These are phyloP conservation scores for Zelonia costaricensis DNA, from an alignment of 208 protist species.

Conservation along the genomic window DNA sequence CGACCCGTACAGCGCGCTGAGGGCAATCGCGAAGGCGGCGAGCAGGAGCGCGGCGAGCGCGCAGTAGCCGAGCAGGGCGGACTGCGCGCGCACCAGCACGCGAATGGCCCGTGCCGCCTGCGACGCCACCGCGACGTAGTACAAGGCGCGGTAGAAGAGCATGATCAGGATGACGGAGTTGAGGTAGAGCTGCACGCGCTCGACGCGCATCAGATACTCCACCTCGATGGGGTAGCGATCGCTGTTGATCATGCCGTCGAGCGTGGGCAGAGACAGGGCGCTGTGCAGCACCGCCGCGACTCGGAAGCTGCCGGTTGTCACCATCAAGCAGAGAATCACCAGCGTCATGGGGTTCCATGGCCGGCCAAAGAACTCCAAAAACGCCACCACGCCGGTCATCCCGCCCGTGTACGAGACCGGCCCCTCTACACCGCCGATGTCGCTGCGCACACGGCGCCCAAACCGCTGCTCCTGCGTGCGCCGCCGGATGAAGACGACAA, in stretches of 20 bases:
- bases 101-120: constrained; percentile 20
- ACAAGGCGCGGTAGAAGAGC: constrained; percentile 16
- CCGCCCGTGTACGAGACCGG: neutral
- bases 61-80: constrained; percentile 27
- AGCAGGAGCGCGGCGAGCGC: constrained; percentile 34
- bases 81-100: constrained; percentile 9
- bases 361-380: constrained; percentile 2
- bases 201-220: constrained; percentile 17
- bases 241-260: constrained; percentile 6
- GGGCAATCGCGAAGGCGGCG: constrained; percentile 37
- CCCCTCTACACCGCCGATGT: neutral
- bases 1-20: constrained; percentile 26
- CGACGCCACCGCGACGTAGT: constrained; percentile 16
- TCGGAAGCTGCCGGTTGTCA: neutral
- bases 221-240: constrained; percentile 9
- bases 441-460: neutral
- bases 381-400: neutral
- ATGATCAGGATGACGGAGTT: constrained; percentile 15
- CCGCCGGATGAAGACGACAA: neutral
- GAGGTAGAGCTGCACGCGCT: constrained; percentile 18
- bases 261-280: constrained; percentile 1
- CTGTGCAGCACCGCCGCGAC: constrained; percentile 15
- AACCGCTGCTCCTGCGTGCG: neutral
- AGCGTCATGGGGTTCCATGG: constrained; percentile 6
- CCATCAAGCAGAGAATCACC: neutral